Evolutionary conservation across 495 filamentous ascomycete genomes (phyloP), one percentile per base, ranked within the genome.

Genomic region (Tuber aestivum): DNA sequence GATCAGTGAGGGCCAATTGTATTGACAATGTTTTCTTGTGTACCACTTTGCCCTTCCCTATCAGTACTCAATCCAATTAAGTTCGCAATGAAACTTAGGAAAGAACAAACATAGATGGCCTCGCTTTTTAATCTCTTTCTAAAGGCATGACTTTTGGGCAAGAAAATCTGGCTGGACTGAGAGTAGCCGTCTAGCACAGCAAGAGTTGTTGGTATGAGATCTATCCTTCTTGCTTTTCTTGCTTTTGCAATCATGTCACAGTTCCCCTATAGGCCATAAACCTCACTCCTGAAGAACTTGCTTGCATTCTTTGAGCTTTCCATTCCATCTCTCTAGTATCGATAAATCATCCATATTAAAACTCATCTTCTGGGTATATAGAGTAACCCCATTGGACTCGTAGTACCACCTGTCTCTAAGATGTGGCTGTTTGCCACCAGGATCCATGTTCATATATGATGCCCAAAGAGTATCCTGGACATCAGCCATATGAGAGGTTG

Each of bases 1-100:
- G n/a, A n/a, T n/a, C n/a, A n/a, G n/a, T n/a, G n/a, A n/a, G n/a
- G n/a, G n/a, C n/a, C n/a, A n/a, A n/a, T n/a, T 70, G 44, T 74
- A 70, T 8, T 69, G 10, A 69, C 41, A 70, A 38, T 74, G 4
- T 16, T 74, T 74, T 45, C 61, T 70, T 48, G 73, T 69, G 32
- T 32, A 70, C 41, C 41, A 74, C 40, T 70, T 74, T 40, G 73
- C 69, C 18, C 73, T 70, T 35, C 61, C 68, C 32, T 35, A 75
- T 9, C 69, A 14, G 32, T 71, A 75, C 2, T 61, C 35, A 7
- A 75, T 71, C 41, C 68, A 71, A 27, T 71, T 75, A 0, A 71
- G 73, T 21, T 75, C 27, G 41, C 68, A 71, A 12, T 71, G 42
- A 3, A 41, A 75, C 32, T 56, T 71, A 1, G 41, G 65, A 70